Evolutionary conservation across 495 filamentous ascomycete genomes (phyloP), one percentile per base, ranked within the genome.

Genomic region (Xeromyces bisporus): DNA sequence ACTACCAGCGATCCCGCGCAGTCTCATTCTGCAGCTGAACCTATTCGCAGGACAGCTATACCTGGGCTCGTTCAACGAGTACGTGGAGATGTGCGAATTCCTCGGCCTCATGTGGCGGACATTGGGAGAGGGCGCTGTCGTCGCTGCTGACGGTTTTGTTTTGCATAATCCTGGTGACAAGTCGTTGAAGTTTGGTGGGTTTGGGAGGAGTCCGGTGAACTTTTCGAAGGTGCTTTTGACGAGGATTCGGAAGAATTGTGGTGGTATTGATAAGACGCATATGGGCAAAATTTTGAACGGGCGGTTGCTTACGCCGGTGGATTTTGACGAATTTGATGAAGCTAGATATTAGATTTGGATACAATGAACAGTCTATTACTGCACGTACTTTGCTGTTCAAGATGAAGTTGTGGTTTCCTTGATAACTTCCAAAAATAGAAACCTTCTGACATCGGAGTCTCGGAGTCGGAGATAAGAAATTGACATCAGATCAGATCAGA

Each of bases 1-100:
- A n/a, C 0, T n/a, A 8, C 7, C 1, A n/a, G 28, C 2, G n/a
- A 32, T n/a, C 26, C 40, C 46, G 31, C 45, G 11, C 11, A 25
- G 38, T 0, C 35, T 64, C 13, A 26, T 51, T 1, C 43, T 53
- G 2, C 56, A 74, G 29, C 56, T 81, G 8, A 75, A 76, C 37
- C 54, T 82, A 4, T 82, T 80, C 40, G 58, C 77, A 0, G 76
- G 77, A 7, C 69, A 75, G 34, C 56, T 81, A 0, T 82, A 77
- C 45, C 47, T 82, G 6, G 32, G 32, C 8, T 57, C 55, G 1
- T 70, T 60, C 31, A 31, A 47, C 2, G 62, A 77, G 27, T 82
- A 79, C 41, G 25, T 51, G 15, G n/a, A 35, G 6, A 26, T 71
- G 1, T 78, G 70, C 36, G 36, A 49, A 0, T 72, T 66, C 35